These are phyloP conservation scores for Cryptosporidium viatorum DNA, from an alignment of 169 alveolate species.

Conservation along the genomic window DNA sequence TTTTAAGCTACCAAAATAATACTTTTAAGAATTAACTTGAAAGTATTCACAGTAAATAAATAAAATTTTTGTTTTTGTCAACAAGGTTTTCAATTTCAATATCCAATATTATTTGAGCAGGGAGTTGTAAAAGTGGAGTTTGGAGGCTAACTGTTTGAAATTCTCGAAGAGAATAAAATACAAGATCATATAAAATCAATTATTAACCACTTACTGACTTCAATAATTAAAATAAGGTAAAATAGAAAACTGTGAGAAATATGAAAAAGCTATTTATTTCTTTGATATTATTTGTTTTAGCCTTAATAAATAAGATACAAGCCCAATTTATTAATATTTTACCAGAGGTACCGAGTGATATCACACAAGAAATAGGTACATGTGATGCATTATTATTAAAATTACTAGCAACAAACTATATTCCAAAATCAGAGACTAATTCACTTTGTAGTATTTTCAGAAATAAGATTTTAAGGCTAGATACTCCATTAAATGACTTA, in stretches of 20 bases:
- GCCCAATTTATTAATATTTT: conserved; percentile 11
- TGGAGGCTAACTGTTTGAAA: background rate
- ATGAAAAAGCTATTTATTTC: background rate
- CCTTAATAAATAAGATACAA: background rate
- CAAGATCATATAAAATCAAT: background rate
- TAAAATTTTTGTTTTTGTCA: background rate
- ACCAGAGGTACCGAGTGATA: conserved; percentile 20
- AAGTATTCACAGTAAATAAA: too few relatives aligned
- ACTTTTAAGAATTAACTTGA: too few relatives aligned
- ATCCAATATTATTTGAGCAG: background rate
- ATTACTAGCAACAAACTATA: background rate
- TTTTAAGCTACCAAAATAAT: background rate
- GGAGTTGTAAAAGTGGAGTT: background rate
- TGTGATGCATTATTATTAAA: conserved; percentile 55
- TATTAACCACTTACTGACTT: background rate
- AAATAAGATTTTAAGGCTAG: conserved; percentile 30
- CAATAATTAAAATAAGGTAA: background rate
- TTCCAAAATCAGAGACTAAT: conserved; percentile 3
- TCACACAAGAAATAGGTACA: conserved; percentile 24
- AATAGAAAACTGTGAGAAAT: background rate
- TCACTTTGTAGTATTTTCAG: conserved; percentile 35
- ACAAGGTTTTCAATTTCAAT: too few relatives aligned
- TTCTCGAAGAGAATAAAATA: background rate
- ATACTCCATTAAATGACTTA: conserved; percentile 26
- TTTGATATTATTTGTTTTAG: background rate